These are phyloP conservation scores for Alternaria viburni DNA, from an alignment of 2,329 filamentous ascomycete species.

Conservation along the genomic window DNA sequence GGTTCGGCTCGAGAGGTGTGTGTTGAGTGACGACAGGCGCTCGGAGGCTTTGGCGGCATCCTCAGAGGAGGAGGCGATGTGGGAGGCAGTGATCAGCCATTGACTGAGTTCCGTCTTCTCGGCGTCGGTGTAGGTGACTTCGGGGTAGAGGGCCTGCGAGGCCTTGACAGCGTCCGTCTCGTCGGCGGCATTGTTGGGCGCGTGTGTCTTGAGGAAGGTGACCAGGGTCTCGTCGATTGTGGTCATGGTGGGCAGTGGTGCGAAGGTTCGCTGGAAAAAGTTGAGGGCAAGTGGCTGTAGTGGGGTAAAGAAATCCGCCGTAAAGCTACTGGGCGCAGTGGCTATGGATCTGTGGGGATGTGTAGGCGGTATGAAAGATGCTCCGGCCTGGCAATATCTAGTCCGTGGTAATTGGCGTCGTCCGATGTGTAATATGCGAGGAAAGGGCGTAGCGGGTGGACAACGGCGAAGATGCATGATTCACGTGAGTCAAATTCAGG, in stretches of 20 bases:
- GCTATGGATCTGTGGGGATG: conserved; percentile 13
- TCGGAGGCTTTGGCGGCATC: conserved; percentile 64
- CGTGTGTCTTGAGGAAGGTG: conserved; percentile 46
- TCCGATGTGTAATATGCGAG: conserved; percentile 33
- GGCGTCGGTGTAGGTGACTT: conserved; percentile 73
- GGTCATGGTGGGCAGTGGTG: conserved; percentile 40
- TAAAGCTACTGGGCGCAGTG: conserved; percentile 20
- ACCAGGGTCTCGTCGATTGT: conserved; percentile 44
- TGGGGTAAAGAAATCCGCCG: conserved; percentile 41
- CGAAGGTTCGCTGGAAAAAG: conserved; percentile 37
- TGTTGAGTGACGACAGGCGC: conserved; percentile 81
- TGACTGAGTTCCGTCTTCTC: conserved; percentile 89
- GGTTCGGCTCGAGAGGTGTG: conserved; percentile 84
- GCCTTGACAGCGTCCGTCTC: conserved; percentile 51
- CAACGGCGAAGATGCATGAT: conserved; percentile 30
- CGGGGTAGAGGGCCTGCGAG: conserved; percentile 69
- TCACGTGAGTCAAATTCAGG: conserved; percentile 42
- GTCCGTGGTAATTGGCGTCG: conserved; percentile 22
- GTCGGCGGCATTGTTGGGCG: conserved; percentile 45
- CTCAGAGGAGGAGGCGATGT: conserved; percentile 66
- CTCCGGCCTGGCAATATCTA: conserved; percentile 11
- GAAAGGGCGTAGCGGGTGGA: conserved; percentile 24
- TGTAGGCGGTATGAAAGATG: conserved; percentile 3
- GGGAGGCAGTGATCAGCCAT: conserved; percentile 81
- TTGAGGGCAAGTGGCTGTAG: conserved; percentile 34